Base-by-base conservation (phyloP, 2,329 filamentous ascomycete species). In the Uncinocarpus reesii region DNA sequence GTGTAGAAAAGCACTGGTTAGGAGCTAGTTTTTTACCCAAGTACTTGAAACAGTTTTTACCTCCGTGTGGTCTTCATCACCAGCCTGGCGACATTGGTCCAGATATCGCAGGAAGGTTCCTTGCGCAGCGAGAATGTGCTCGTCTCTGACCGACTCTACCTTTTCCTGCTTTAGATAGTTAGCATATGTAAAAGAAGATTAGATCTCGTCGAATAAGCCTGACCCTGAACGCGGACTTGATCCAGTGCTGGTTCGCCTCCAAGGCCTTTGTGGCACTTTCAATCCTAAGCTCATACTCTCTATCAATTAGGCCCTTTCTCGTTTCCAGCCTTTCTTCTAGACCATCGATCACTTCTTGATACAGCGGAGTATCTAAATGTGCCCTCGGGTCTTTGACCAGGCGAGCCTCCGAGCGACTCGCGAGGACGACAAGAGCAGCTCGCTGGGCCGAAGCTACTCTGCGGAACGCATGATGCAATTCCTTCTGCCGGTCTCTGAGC, bases 21-120 rank as follows among this genome's bases (percentile, higher is more conserved):
- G 42, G 21, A 37, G 18, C 15, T 15, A 32, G 29, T 16, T 18
- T 28, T 42, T 26, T 24, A 28, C 10, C 20, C 18, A 7, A 26
- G 3, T 24, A 24, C 5, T 16, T 2, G 15, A 24, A 5, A 24
- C 7, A 46, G 53, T 45, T 52, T 53, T 40, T 57, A 65, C 64
- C 55, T 63, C 64, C 21, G 67, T 70, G 45, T 67, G 63, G 41
- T 68, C 66, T 40, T 69, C 67, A 50, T 70, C 67, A 47, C 64
- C 63, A 13, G 62, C 65, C 34, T 62, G 63, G 26, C 61, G 62
- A 40, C 62, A 58, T n/a, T 65, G 63, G 47, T 65, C 62, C 20
- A 67, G 59, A 40, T 66, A 63, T 5, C 61, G 57, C 57, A 68
- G 64, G 47, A 65, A 67, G 10, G 63, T 65, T 31, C 67, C 66